Base-by-base conservation (phyloP, 768 basidiomycete species). In the Kwoniella bestiolae region DNA sequence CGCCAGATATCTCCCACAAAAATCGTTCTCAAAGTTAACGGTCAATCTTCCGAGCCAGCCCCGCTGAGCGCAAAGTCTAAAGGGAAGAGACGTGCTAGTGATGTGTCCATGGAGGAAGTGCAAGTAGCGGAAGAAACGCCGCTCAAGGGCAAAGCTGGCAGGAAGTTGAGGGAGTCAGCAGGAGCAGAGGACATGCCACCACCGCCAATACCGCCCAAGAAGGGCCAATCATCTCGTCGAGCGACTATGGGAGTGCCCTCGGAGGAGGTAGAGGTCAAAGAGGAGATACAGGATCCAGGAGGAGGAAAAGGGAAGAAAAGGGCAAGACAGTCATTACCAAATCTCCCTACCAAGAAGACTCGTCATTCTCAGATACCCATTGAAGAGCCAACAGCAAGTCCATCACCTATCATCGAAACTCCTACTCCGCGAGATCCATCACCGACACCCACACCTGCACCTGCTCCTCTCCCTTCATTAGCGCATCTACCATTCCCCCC, bases 401-500 rank as follows among this genome's bases (percentile, higher is more conserved):
- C 63, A 41, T 35, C 68, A 52, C 60, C 74, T 53, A 56, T 68
- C 50, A 26, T 53, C 32, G 67, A 66, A 18, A 41, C 66, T 50
- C 52, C 71, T 18, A 6, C 31, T 5, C 47, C 61, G 14, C 35
- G 16, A 9, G 61, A 63, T 47, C 46, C 69, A 18, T 28, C 71
- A 55, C 47, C 69, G n/a, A 31, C 66, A 57, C 50, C 69, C 5
- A 18, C 51, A 23, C 72, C 57, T n/a, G 44, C 60, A 1, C 60
- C 69, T 12, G 60, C 53, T 7, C 53, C 57, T 12, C 60, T 76
- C n/a, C 75, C 75, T 25, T 73, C 77, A 0, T 66, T 75, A 28
- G 75, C 71, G 29, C 71, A 74, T 65, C 51, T 76, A 21, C 70
- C 71, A 1, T 75, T 78, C 49, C 75, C 73, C 9, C 78, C 79